Conservation (phyloP, 2,329 filamentous ascomycete genomes). For the Alternaria triticimaculans region DNA sequence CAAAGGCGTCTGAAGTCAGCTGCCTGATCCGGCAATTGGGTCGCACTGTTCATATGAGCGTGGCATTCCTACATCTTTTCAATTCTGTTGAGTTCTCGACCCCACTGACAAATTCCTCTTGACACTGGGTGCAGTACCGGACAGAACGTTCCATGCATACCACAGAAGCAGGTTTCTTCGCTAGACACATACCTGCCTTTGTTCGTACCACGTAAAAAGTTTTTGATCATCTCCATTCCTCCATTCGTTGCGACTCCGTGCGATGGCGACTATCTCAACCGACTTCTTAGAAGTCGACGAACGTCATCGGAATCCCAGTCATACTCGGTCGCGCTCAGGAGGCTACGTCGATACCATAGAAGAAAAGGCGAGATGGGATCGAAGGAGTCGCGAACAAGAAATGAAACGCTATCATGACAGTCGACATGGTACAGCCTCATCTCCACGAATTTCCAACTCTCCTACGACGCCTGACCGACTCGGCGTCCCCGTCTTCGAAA, state of each 20-base stretch:
- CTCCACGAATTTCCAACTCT: conserved; percentile 2
- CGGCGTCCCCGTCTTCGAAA: conserved; percentile 28
- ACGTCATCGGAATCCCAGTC: conserved; percentile 1
- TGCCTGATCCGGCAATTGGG: conserved; percentile 9
- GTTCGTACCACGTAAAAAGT: neutral
- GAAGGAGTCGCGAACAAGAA: conserved; percentile 25
- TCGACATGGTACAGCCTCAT: neutral
- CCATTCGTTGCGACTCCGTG: neutral
- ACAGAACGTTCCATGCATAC: neutral
- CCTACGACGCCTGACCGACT: conserved; percentile 24
- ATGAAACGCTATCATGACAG: conserved; percentile 32
- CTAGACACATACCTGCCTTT: neutral
- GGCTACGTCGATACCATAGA: conserved; percentile 33
- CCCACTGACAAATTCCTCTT: neutral
- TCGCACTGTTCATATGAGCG: conserved; percentile 10
- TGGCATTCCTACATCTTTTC: conserved; percentile 3
- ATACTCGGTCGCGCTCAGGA: conserved; percentile 31
- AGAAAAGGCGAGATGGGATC: conserved; percentile 24
- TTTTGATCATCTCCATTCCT: neutral
- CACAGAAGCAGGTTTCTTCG: neutral
- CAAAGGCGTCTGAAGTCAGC: conserved; percentile 14
- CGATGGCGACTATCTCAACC: conserved; percentile 16
- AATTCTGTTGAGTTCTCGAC: conserved; percentile 3
- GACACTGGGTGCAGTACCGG: conserved; percentile 2
- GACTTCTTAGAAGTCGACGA: conserved; percentile 21